phyloP scores from a whole-genome alignment of 495 filamentous ascomycete species.

The Xylaria scruposa region DNA sequence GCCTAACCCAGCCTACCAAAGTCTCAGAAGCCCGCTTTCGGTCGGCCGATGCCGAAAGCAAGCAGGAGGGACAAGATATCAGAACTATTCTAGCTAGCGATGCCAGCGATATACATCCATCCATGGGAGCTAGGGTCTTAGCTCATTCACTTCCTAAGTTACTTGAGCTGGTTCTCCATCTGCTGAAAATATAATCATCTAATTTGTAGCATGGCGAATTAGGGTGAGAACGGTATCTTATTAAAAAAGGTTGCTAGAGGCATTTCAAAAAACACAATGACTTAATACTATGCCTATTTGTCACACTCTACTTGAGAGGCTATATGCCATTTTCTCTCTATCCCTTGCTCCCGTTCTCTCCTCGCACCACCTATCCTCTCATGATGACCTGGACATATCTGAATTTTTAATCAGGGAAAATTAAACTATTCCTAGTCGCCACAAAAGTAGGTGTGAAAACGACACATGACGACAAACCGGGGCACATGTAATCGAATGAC shows the following conservation, averaged over 20 bases:
- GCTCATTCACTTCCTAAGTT: not conserved
- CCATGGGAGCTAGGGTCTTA: not conserved
- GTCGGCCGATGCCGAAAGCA: slow-evolving; percentile 38
- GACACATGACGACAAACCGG: slow-evolving; percentile 30
- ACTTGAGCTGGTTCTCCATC: not conserved
- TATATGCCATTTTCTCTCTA: not conserved
- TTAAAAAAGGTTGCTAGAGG: not conserved
- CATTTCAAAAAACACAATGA: not conserved
- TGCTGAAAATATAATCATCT: not conserved
- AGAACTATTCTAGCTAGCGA: slow-evolving; percentile 3
- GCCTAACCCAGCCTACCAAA: slow-evolving; percentile 31
- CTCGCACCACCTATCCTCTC: not conserved
- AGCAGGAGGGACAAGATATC: slow-evolving; percentile 6
- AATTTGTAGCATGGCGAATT: not conserved
- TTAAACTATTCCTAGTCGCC: not conserved
- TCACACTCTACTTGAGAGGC: not conserved
- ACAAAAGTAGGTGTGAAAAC: slow-evolving; percentile 9
- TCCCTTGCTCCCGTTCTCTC: not conserved
- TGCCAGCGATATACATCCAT: not conserved
- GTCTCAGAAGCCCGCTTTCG: slow-evolving; percentile 24
- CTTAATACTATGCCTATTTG: not conserved
- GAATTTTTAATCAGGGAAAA: not conserved
- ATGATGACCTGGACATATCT: not conserved
- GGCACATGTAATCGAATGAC: slow-evolving; percentile 35
- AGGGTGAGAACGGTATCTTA: not conserved